Evolutionary conservation across 2,329 filamentous ascomycete genomes (phyloP), one percentile per base, ranked within the genome.

Genomic region (Fusarium transvaalense): DNA sequence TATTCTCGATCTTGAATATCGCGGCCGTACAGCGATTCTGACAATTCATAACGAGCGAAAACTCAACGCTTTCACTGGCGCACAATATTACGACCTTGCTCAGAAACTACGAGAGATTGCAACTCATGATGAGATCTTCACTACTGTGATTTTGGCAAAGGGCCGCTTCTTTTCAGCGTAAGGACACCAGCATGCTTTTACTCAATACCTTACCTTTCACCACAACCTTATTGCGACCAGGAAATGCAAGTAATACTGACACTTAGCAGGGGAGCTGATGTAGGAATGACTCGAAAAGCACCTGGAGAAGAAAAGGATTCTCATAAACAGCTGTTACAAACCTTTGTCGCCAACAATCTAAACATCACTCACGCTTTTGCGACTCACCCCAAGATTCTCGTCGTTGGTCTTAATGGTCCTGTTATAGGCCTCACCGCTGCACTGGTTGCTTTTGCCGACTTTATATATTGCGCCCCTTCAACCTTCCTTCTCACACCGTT

Each of bases 401-500:
- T 98, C 63, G 90, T 91, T 0, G 96, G 93, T 0, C 89, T 98
- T 70, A 98, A 98, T 81, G 96, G 95, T 5, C 96, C 96, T 8
- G 94, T 90, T 13, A 86, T 99, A 54, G 96, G 96, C 8, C 89
- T 98, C 32, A 92, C 91, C 3, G 96, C 95, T 1, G 94, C 95
- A 0, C 81, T 98, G 1, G 83, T 93, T 60, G 90, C 90, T 29
- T 92, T 93, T 78, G 92, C 92, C 25, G 96, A 98, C 83, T 98
- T 98, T 83, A 88, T 98, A 78, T 98, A 98, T 84, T 90, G 88
- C 76, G 85, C 91, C 0, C 94, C 94, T 0, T 86, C 91, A 71
- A 83, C 94, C 31, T 99, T 93, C 81, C 84, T 98, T 27, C 88
- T 98, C 27, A 97, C 94, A 1, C 96, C 96, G 6, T 98, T 98